Evolutionary conservation across 352 stramenopile genomes (phyloP).

Genomic region (Phytophthora vignae): DNA sequence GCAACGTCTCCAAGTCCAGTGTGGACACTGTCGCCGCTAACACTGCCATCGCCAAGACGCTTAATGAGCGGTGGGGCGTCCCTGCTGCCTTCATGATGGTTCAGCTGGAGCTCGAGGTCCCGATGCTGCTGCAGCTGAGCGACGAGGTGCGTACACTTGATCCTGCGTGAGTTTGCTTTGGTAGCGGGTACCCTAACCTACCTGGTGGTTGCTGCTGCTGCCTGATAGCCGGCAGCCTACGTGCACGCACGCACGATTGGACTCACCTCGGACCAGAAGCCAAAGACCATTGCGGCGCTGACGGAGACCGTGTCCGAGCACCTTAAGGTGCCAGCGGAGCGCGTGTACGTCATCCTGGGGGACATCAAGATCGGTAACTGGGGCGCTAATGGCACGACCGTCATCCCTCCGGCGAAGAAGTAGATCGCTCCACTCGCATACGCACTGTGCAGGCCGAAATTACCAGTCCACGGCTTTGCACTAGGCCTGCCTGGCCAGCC

Average conservation of each 20-base stretch:
- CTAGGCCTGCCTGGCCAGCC: no score
- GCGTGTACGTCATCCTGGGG: conserved; percentile 2
- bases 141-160: conserved; percentile 26
- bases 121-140: conserved; percentile 42
- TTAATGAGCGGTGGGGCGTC: conserved; percentile 42
- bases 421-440: background rate
- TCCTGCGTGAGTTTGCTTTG: no score
- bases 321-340: conserved; percentile 3
- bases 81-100: conserved; percentile 51
- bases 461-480: no score
- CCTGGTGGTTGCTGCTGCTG: background rate
- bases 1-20: conserved; percentile 46
- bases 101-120: conserved; percentile 47
- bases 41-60: conserved; percentile 46
- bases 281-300: conserved; percentile 27
- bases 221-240: conserved; percentile 48
- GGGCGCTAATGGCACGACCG: background rate
- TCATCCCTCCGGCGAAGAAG: background rate
- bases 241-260: conserved; percentile 37
- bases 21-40: conserved; percentile 41
- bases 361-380: background rate
- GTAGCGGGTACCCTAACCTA: background rate
- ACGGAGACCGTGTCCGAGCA: conserved; percentile 19
- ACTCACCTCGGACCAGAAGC: conserved; percentile 45
- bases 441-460: background rate